phyloP scores from a whole-genome alignment of 345 rosid species.

The Citrus mangshanensis region DNA sequence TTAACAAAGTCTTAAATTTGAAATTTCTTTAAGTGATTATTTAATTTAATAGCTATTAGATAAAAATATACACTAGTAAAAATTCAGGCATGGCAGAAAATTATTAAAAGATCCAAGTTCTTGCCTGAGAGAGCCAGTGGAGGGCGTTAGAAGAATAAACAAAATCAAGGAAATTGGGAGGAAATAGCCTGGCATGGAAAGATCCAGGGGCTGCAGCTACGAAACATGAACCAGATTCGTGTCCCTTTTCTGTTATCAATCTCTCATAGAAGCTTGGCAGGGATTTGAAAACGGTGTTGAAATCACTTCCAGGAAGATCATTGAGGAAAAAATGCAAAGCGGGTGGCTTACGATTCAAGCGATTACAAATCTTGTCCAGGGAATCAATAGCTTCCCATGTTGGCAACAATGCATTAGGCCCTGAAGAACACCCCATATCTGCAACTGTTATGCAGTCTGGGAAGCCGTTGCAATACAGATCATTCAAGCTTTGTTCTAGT shows the following conservation, averaged over 20 bases:
- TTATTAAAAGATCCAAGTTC: too few species aligned
- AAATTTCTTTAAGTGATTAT: too few species aligned
- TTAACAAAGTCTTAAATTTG: not conserved
- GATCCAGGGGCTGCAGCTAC: slow-evolving; percentile 20
- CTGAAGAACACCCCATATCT: slow-evolving; percentile 13
- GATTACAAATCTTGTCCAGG: not conserved
- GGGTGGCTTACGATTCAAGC: not conserved
- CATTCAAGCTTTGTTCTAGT: not conserved
- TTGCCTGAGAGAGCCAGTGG: slow-evolving; percentile 18
- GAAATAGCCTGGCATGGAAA: slow-evolving; percentile 26
- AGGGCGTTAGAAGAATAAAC: slow-evolving; percentile 25
- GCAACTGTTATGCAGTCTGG: slow-evolving; percentile 5
- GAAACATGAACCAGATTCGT: not conserved
- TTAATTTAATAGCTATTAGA: too few species aligned
- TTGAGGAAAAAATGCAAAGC: slow-evolving; percentile 11
- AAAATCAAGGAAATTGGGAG: slow-evolving; percentile 17
- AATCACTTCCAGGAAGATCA: slow-evolving; percentile 28
- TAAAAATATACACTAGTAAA: too few species aligned
- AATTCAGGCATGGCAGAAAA: too few species aligned
- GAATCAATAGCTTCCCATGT: not conserved
- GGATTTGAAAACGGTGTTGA: slow-evolving; percentile 17
- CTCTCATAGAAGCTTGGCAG: slow-evolving; percentile 14
- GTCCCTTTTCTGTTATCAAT: not conserved
- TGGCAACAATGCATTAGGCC: slow-evolving; percentile 1
- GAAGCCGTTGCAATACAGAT: not conserved